Evolutionary conservation across 2,329 filamentous ascomycete genomes (phyloP), one percentile per base, ranked within the genome.

Genomic region (Ustilaginoidea virens): DNA sequence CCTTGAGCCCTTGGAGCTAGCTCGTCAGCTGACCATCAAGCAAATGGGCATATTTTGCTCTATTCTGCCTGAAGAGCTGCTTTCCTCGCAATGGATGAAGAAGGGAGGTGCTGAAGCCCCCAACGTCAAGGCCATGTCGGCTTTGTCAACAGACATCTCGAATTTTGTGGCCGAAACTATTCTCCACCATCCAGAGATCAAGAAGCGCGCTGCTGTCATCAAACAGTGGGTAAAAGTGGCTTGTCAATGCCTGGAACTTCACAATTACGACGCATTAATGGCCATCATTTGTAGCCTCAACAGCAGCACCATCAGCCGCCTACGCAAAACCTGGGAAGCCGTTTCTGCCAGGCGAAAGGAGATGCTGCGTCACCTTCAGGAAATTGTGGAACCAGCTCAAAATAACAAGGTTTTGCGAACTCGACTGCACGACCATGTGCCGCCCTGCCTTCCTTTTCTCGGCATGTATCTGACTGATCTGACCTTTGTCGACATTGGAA

Each of bases 161-260:
- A 90, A 94, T 45, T 61, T 96, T 22, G 90, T 98, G 8, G 80
- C 83, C 1, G 87, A 96, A 48, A 92, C 81, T 0, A 92, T 98
- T 42, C 67, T 98, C 10, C 74, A 81, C 32, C 69, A 83, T 33
- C 69, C 80, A n/a, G 90, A 96, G 48, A 74, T 79, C 16, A 96
- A 96, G 68, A 92, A 87, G 60, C 74, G 90, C 16, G 87, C 90
- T 1, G 60, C 69, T 2, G 72, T 85, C 29, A 90, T 98, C 58
- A 96, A 98, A 60, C 86, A 96, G 43, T 98, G 90, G 90, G 81
- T 94, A 49, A 98, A 96, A 62, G 75, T 96, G 41, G 83, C 82
- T 1, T 69, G 79, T 42, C 81, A 80, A 43, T 92, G 83, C 39
- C 61, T 92, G 5, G 81, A 90, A 45, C 66, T 96, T 16, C 79